A percentile compares a stretch with the other conserved stretches of the same genome.
Evolutionary conservation across 768 basidiomycete genomes (phyloP).

Genomic region (Suillus discolor): DNA sequence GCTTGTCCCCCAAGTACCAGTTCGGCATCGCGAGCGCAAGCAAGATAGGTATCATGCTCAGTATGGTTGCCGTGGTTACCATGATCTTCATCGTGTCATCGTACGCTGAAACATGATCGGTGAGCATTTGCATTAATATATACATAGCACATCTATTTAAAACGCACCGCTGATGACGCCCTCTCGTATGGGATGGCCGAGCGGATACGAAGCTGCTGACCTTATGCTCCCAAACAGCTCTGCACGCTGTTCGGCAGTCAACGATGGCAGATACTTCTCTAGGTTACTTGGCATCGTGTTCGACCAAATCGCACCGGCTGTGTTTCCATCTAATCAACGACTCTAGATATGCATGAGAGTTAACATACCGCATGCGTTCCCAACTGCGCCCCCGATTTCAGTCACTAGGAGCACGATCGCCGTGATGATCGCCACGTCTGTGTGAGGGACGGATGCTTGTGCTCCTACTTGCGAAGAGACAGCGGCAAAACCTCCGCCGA

Average conservation of each 20-base stretch:
- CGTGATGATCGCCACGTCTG: slow-evolving; percentile 67
- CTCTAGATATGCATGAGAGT: not conserved
- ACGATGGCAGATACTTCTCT: slow-evolving; percentile 52
- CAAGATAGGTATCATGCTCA: slow-evolving; percentile 60
- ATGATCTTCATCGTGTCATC: slow-evolving; percentile 59
- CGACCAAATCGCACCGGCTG: slow-evolving; percentile 68
- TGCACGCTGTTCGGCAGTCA: slow-evolving; percentile 44
- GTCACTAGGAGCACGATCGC: slow-evolving; percentile 69
- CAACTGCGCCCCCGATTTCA: slow-evolving; percentile 68
- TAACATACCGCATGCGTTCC: slow-evolving; percentile 56
- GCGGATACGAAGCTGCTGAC: slow-evolving; percentile 47
- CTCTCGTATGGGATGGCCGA: slow-evolving; percentile 59
- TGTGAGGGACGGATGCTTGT: slow-evolving; percentile 66
- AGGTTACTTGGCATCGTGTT: slow-evolving; percentile 67
- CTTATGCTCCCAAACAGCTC: slow-evolving; percentile 59
- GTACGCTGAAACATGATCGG: slow-evolving; percentile 39
- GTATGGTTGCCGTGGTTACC: slow-evolving; percentile 52
- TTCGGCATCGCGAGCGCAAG: slow-evolving; percentile 63
- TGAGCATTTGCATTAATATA: not conserved
- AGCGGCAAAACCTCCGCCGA: slow-evolving; percentile 73
- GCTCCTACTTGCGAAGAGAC: slow-evolving; percentile 59
- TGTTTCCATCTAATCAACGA: not conserved
- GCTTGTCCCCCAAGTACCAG: slow-evolving; percentile 67
- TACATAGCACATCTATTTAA: not conserved
- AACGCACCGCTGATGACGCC: slow-evolving; percentile 59